These are phyloP conservation scores for Odontarrhena argentea DNA, from an alignment of 345 rosid species.

Conservation along the genomic window DNA sequence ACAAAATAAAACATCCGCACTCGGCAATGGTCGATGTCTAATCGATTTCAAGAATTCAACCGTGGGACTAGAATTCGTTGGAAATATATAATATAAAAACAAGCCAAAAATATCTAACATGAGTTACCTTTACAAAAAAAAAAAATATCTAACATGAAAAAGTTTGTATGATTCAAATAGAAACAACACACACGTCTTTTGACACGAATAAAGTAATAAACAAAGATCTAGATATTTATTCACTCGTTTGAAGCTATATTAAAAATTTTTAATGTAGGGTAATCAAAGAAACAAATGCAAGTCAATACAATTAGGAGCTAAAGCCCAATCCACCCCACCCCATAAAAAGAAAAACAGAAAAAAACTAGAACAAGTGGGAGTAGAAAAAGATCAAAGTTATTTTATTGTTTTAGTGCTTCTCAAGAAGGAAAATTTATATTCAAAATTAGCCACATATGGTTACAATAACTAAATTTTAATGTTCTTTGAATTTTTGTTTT, in stretches of 20 bases:
- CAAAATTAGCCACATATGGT: not conserved
- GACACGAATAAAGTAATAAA: constrained; percentile 28
- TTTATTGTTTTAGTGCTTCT: not conserved
- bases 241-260: constrained; percentile 4
- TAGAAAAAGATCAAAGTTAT: not conserved
- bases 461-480: not conserved
- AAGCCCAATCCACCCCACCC: constrained; percentile 10
- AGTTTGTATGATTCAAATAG: constrained; percentile 21
- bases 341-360: not conserved
- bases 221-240: constrained; percentile 35
- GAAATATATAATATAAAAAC: constrained; percentile 10
- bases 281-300: constrained; percentile 28
- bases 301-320: constrained; percentile 20
- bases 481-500: not conserved
- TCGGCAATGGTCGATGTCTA: constrained; percentile 19
- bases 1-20: not conserved
- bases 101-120: constrained; percentile 35
- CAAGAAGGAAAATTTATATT: not conserved
- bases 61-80: not conserved
- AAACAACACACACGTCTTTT: constrained; percentile 36
- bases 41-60: constrained; percentile 2
- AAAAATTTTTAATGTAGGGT: not conserved
- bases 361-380: not conserved
- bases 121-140: no score
- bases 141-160: constrained; percentile 36